Base-by-base conservation (phyloP, 1,284 basidiomycete genomes). In the Microbotryum lychnidis-dioicae region DNA sequence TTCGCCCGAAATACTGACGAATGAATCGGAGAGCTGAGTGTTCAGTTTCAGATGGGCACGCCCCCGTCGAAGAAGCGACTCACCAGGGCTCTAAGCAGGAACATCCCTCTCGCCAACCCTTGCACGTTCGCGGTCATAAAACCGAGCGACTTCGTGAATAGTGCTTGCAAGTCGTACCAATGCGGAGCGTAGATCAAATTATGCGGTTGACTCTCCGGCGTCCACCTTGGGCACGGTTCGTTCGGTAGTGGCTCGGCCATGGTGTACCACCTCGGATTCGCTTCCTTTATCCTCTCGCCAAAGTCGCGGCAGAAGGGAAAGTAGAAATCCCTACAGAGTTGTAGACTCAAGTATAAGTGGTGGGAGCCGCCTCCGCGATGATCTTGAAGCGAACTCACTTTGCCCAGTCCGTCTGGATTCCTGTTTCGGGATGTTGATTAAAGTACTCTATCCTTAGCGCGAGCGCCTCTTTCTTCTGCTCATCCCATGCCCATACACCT, bases 401-500 rank as follows among this genome's bases (percentile, higher is more conserved):
- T 27, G 64, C 60, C 58, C 58, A 67, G 37, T 66, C 57, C 1
- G 58, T 55, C 23, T 56, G 62, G 44, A 56, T 54, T 37, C 80
- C 82, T 18, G 79, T 86, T 72, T 72, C 73, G 6, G 83, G 85
- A 73, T 90, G 78, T 60, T 83, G 83, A 23, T 79, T 76, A 71
- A 98, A 98, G 75, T 97, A 97, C 70, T 83, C 87, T 72, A 92
- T 87, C 58, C 87, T 81, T 51, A 97, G 77, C 0, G 89, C 84
- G 2, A 94, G 84, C 0, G 86, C 84, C 60, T 83, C 79, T 9
- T 84, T 61, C 20, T 85, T 87, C 27, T 79, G 77, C 12, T 77
- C 78, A 71, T 91, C 86, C 87, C 88, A 97, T 1, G 84, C 83
- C 94, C 94, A 98, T 0, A 97, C 89, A 16, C 89, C 91, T 69